Base-by-base conservation (phyloP, 768 basidiomycete species). In the Hygrocybe coccinea region DNA sequence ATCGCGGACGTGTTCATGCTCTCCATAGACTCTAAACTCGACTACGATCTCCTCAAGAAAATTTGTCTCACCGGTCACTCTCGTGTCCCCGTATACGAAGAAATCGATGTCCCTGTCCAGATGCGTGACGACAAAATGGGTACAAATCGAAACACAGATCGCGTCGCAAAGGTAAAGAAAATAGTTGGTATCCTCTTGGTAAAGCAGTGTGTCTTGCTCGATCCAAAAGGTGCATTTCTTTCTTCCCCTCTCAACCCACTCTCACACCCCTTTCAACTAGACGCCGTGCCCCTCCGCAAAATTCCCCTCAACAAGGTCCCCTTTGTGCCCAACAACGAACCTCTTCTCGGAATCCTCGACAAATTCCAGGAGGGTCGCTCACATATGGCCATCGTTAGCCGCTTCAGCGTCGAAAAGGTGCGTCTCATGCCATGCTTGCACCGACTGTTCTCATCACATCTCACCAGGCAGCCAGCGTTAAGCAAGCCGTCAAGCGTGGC, bases 331-430 rank as follows among this genome's bases (percentile, higher is more conserved):
- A 86, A 85, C 43, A 91, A 95, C 62, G 89, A 92, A 68, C 81
- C 91, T 21, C 75, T 95, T 1, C 79, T 94, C 12, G 84, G 87
- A 22, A 89, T 93, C 58, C 76, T 95, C 33, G 91, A 94, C 67
- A 86, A 78, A 57, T 95, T 95, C 68, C 91, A 94, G 67, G 91
- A 92, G 64, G 92, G 91, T 3, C 79, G 90, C 29, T 90, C 87
- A 39, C 92, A 95, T 66, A 94, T 95, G 82, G 92, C 92, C 19
- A 88, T 95, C 61, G 90, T 94, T 52, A 85, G 84, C 58, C 82
- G 89, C 44, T 82, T 88, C 61, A 87, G 84, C 51, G 78, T 78
- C 11, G 83, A 86, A 56, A 86, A 84, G 69, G 78, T 76, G 24
- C 25, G 62, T 21, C 9, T 10, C 33, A 14, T 17, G 3, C 50